Base-by-base conservation (phyloP, 371 early-diverging fungal species). In the Actinomortierella wolfii region DNA sequence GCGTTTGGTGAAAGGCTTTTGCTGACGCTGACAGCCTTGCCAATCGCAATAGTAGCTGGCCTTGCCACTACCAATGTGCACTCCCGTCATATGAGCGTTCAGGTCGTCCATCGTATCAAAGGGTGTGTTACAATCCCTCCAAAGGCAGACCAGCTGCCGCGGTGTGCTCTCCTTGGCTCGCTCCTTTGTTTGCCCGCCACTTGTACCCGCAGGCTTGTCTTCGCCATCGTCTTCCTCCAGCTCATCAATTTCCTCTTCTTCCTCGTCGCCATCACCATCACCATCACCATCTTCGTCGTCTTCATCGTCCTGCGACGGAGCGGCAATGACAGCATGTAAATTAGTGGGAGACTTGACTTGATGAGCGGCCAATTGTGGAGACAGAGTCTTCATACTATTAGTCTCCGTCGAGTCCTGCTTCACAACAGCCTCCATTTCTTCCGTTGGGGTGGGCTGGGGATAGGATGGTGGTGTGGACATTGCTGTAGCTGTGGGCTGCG, bases 1-100 rank as follows among this genome's bases (percentile, higher is more conserved):
- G 13, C 96, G 80, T 68, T 95, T 94, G 25, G 90, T 83, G 71
- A 95, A 95, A 11, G 94, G 92, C 64, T 86, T 85, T 60, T 82
- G 79, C 58, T 78, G 77, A 45, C 96, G 86, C 26, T 82, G 80
- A 70, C 96, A 95, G 24, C 84, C 89, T 53, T 83, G 80, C 96
- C 96, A 95, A 51, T 81, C 80, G 68, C 96, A 95, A 48, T 80
- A 79, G 76, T 95, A 95, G 43, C 83, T 83, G 52, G 91, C 86
- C 76, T 85, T 86, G 54, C 86, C 86, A 54, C 86, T 83, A 7
- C 88, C 88, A 60, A 90, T 85, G 65, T 90, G 90, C 0, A 57
- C 50, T 21, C 86, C 85, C 41, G 79, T 83, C 14, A 87, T 80
- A 58, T 90, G 90, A 7, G 58, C 64, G 29, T 86, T 88, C 67